Evolutionary conservation across 106 monocot species (phyloP).

Genomic region (Iris macrosiphon): DNA sequence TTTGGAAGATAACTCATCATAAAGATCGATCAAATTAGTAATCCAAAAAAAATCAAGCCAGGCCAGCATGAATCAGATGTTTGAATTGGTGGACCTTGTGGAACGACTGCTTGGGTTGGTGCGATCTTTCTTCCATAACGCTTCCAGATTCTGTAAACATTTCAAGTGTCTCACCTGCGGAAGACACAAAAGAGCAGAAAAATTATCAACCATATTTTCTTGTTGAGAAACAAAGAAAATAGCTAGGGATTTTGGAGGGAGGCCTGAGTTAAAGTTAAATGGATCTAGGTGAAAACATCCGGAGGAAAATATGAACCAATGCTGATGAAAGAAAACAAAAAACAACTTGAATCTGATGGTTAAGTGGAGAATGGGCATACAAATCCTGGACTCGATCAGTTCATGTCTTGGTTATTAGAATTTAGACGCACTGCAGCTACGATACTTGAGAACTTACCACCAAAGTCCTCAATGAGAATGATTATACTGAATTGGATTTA

Average conservation of each 20-base stretch:
- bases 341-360: not conserved
- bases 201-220: not conserved
- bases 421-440: too few relatives aligned
- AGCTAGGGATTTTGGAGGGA: not conserved
- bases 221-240: not conserved
- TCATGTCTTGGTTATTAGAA: too few relatives aligned
- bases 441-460: too few relatives aligned
- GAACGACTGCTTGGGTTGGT: constrained; percentile 50
- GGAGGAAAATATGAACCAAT: not conserved
- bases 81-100: constrained; percentile 32
- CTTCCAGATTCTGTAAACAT: constrained; percentile 79
- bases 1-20: too few relatives aligned
- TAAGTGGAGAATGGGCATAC: not conserved
- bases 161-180: constrained; percentile 57
- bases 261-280: not conserved
- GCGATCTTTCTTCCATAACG: constrained; percentile 67
- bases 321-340: too few relatives aligned
- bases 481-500: too few relatives aligned
- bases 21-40: too few relatives aligned
- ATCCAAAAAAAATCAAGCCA: not conserved
- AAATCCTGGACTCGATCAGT: too few relatives aligned
- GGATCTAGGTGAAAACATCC: not conserved
- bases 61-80: constrained; percentile 2
- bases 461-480: not conserved
- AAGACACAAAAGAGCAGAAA: constrained; percentile 1